phyloP scores from a whole-genome alignment of 2,329 filamentous ascomycete genomes.

The Stemphylium beticola region DNA sequence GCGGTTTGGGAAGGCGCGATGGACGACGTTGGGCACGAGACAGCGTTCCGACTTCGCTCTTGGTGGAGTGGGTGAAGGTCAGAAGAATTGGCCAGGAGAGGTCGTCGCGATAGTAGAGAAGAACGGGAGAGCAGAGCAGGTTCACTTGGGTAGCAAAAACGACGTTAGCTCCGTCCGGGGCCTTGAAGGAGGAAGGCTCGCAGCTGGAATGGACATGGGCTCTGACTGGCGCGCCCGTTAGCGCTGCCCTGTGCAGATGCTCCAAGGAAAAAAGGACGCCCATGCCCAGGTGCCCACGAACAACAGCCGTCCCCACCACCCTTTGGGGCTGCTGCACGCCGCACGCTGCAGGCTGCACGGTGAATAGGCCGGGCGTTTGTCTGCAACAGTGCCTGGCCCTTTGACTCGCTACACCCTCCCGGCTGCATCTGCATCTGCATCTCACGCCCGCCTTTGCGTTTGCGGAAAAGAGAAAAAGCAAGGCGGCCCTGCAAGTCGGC shows the following conservation, averaged over 20 bases:
- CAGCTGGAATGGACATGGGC: constrained; percentile 5
- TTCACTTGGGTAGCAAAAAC: constrained; percentile 34
- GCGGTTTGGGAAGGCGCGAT: constrained; percentile 18
- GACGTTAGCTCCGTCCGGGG: constrained; percentile 27
- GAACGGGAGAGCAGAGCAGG: constrained; percentile 20
- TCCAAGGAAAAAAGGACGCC: constrained; percentile 21
- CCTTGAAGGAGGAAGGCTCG: constrained; percentile 10
- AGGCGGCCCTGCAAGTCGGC: neutral
- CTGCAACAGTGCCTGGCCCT: neutral
- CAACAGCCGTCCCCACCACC: constrained; percentile 5
- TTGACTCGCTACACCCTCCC: neutral
- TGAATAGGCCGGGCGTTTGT: constrained; percentile 1
- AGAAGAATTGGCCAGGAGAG: constrained; percentile 12
- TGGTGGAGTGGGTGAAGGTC: constrained; percentile 6
- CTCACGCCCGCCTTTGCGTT: too few species aligned
- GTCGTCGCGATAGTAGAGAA: constrained; percentile 13
- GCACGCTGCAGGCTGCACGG: too few species aligned
- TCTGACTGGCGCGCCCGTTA: constrained; percentile 32
- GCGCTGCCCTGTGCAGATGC: constrained; percentile 27
- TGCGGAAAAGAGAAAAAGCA: too few species aligned
- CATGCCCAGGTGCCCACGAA: constrained; percentile 9
- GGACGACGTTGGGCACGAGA: neutral
- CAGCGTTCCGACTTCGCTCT: constrained; percentile 1
- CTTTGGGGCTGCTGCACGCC: neutral
- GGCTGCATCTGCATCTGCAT: too few species aligned